A percentile compares a stretch with the other conserved stretches of the same genome.
phyloP scores from a whole-genome alignment of 306 rosid species.

The Lathyrus sativus region DNA sequence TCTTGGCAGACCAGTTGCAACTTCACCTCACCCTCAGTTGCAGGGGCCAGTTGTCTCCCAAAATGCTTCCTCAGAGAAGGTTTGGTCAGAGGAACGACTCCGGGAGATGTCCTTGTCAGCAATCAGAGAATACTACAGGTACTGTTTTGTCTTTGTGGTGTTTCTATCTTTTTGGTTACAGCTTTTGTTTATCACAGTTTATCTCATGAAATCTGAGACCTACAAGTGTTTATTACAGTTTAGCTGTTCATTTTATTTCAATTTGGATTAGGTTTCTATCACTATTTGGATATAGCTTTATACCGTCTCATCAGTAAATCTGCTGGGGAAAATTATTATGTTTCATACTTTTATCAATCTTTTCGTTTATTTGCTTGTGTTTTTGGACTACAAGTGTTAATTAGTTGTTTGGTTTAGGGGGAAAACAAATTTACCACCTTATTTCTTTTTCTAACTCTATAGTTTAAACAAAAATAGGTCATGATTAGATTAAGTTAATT shows the following conservation, averaged over 20 bases:
- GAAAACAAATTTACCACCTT: not conserved
- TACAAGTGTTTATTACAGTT: not conserved
- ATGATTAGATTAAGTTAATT: conserved; percentile 6
- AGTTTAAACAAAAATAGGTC: conserved; percentile 22
- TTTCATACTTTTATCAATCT: conserved; percentile 1
- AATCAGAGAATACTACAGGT: conserved; percentile 95
- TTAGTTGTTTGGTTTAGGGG: not conserved
- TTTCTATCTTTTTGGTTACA: conserved; percentile 12
- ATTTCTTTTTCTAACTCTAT: not conserved
- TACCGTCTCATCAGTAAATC: not conserved
- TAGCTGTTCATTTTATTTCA: not conserved
- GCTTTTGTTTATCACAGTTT: not conserved
- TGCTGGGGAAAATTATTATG: not conserved
- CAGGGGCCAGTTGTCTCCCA: conserved; percentile 51
- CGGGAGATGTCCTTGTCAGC: conserved; percentile 67
- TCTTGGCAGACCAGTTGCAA: conserved; percentile 56
- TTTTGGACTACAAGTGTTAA: not conserved
- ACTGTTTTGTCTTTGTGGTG: conserved; percentile 12
- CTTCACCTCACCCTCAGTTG: conserved; percentile 50
- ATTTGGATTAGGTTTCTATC: not conserved
- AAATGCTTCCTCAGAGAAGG: conserved; percentile 49
- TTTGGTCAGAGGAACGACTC: conserved; percentile 57
- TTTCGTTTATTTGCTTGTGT: not conserved
- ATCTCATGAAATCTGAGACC: conserved; percentile 2
- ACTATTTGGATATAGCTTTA: not conserved